Conservation (phyloP, 2,329 filamentous ascomycete genomes). For the Tolypocladium sp. region DNA sequence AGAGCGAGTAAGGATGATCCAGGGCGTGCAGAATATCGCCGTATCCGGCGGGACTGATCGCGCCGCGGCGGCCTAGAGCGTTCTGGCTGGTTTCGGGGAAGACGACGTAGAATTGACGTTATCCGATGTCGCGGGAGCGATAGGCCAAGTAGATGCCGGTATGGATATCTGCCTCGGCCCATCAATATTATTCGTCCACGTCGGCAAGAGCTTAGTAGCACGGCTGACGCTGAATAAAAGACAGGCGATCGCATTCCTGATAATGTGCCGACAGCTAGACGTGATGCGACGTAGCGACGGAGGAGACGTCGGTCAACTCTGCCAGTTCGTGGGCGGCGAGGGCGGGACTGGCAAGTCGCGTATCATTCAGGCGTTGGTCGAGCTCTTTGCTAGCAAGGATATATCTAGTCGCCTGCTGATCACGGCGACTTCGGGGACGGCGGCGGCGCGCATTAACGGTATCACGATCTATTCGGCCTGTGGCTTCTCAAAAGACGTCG, state of each 20-base stretch:
- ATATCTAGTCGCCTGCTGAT: constrained; percentile 2
- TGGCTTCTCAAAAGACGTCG: constrained; percentile 3
- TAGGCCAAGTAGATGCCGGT: no score
- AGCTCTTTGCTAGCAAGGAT: not conserved
- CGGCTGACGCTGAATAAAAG: no score
- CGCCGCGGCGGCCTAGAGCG: not conserved
- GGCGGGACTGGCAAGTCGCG: constrained; percentile 5
- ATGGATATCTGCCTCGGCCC: no score
- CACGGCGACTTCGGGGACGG: constrained; percentile 2
- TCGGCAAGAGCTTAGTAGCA: no score
- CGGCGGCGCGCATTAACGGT: constrained; percentile 4
- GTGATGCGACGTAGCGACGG: not conserved
- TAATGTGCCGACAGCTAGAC: constrained; percentile 6
- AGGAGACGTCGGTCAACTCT: no score
- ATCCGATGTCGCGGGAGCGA: no score
- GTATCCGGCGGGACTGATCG: not conserved
- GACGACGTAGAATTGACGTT: not conserved
- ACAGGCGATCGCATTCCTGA: constrained; percentile 1
- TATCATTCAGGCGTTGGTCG: constrained; percentile 2
- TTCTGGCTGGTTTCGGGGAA: not conserved
- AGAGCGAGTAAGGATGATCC: constrained; percentile 3
- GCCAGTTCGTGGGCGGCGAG: constrained; percentile 5
- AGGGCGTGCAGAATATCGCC: constrained; percentile 1
- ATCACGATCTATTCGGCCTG: constrained; percentile 7
- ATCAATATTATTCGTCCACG: no score